Base-by-base conservation (phyloP, 768 basidiomycete genomes). In the Boletus vinaceobasis region DNA sequence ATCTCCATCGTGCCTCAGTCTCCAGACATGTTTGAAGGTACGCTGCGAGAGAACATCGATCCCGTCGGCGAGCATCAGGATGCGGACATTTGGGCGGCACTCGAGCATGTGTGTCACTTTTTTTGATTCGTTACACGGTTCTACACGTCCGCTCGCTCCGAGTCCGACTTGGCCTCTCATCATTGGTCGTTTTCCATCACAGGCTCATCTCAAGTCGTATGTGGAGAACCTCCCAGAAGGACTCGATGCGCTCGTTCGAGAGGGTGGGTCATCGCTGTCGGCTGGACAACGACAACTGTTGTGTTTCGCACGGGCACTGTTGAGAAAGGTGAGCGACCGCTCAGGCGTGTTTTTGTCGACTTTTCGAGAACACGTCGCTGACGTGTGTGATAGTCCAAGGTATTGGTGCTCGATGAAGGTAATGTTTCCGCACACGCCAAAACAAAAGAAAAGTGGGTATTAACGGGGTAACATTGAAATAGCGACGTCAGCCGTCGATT, bases 381-480 rank as follows among this genome's bases (percentile, higher is more conserved):
- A 60, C 15, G 40, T 49, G 45, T 44, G 47, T 60, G 27, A 35
- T 55, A 88, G 83, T 84, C 90, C 17, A 94, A 87, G 71, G 87
- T 97, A 36, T 76, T 98, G 7, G 90, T 97, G 1, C 76, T 98
- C n/a, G 95, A 97, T 65, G 95, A 98, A 82, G 90, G 88, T 83
- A 63, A 23, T 59, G 62, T 60, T 45, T 23, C 27, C 31, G 46
- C 21, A 9, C 35, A 15, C 39, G 36, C 7, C n/a, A n/a, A n/a
- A n/a, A n/a, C n/a, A n/a, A 23, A n/a, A 21, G 11, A 1, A n/a
- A 19, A 44, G 35, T 32, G 53, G 43, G 48, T 44, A 13, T 17
- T 44, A 23, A 23, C 23, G 23, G 23, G 23, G 23, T 23, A 23
- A 23, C 23, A 23, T 19, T 50, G 31, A 52, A 52, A 35, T 56